A percentile compares a stretch with the other conserved stretches of the same genome.
Evolutionary conservation across 1,139 yeast species (phyloP).

Genomic region (Saccharomycopsis crataegensis): DNA sequence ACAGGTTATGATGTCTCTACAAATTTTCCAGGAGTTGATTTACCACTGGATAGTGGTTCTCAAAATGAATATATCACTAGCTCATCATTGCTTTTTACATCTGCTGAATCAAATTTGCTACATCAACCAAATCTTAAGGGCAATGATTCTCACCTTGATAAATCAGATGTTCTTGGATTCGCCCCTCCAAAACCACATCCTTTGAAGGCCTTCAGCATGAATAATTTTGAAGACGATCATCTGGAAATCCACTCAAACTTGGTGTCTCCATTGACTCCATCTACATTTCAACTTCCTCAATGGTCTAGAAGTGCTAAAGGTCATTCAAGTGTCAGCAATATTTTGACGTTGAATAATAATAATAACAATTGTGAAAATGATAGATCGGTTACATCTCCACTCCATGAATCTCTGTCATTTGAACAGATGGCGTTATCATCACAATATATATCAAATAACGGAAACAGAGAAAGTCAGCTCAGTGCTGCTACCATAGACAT

Average conservation of each 20-base stretch:
- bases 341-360: background rate
- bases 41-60: background rate
- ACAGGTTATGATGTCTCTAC: conserved; percentile 2
- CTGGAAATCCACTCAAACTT: conserved; percentile 1
- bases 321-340: background rate
- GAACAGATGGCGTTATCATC: too few relatives aligned
- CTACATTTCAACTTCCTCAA: background rate
- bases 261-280: conserved; percentile 6
- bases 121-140: background rate
- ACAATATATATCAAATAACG: too few relatives aligned
- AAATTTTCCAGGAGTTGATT: conserved; percentile 3
- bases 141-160: background rate
- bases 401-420: too few relatives aligned
- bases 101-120: background rate
- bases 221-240: background rate
- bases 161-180: background rate
- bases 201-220: background rate
- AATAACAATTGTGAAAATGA: background rate
- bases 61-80: background rate
- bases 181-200: background rate
- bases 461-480: too few relatives aligned
- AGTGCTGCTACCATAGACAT: background rate
- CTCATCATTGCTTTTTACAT: background rate
- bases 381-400: too few relatives aligned
- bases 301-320: background rate